Conservation (phyloP, 2,329 filamentous ascomycete species). For the Penicillium sp. region DNA sequence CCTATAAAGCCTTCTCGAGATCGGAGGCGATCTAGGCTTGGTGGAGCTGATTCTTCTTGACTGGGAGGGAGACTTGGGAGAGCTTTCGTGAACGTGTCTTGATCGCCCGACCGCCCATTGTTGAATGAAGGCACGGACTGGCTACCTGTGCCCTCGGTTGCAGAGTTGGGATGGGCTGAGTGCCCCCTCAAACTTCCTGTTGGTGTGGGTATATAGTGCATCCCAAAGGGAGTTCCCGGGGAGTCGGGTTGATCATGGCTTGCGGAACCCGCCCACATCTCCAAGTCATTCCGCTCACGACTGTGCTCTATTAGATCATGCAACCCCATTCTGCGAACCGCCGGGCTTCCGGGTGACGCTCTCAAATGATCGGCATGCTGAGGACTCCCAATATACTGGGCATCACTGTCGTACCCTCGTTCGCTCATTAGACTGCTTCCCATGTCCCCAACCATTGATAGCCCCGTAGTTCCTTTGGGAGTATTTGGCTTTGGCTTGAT, state of each 20-base stretch:
- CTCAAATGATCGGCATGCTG: conserved; percentile 14
- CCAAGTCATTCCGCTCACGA: conserved; percentile 15
- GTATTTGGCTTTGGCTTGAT: conserved; percentile 14
- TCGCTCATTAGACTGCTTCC: conserved; percentile 38
- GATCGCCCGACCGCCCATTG: background rate
- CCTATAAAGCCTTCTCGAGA: background rate
- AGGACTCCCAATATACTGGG: conserved; percentile 37
- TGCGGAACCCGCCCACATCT: conserved; percentile 3
- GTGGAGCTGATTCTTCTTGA: background rate
- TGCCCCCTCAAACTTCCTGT: conserved; percentile 6
- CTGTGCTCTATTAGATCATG: conserved; percentile 20
- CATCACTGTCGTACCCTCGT: conserved; percentile 42
- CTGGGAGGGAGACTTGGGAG: conserved; percentile 6
- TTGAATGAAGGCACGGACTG: background rate
- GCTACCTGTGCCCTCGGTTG: background rate
- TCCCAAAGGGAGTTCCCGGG: conserved; percentile 10
- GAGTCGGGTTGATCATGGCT: background rate
- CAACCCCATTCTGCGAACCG: conserved; percentile 10
- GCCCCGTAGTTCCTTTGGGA: conserved; percentile 1
- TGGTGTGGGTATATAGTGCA: conserved; percentile 18
- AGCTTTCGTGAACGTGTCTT: conserved; percentile 4
- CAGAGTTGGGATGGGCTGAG: background rate
- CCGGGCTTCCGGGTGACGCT: conserved; percentile 7
- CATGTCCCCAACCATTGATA: conserved; percentile 17
- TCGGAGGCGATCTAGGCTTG: background rate